A percentile compares a stretch with the other conserved stretches of the same genome.
phyloP scores from a whole-genome alignment of 2,329 filamentous ascomycete genomes.

The Phialophora verrucosa region DNA sequence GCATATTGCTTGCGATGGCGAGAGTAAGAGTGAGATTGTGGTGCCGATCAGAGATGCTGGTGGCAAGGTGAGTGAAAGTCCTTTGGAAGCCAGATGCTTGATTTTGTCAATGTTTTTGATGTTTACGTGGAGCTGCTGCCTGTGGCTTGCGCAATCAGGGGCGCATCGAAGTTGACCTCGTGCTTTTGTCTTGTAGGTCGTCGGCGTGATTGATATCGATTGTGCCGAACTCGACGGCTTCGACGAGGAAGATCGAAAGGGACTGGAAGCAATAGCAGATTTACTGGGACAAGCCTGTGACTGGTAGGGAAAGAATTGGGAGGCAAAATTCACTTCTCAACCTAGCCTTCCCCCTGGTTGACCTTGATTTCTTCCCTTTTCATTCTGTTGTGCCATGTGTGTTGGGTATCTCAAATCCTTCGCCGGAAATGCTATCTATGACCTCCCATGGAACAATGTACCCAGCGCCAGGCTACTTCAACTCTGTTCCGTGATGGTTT shows the following conservation, averaged over 20 bases:
- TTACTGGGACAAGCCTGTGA: slow-evolving; percentile 52
- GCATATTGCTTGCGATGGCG: slow-evolving; percentile 58
- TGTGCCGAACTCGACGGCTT: slow-evolving; percentile 52
- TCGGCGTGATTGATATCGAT: slow-evolving; percentile 57
- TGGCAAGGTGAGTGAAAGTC: slow-evolving; percentile 46
- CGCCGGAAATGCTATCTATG: slow-evolving; percentile 13
- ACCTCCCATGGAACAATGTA: background rate
- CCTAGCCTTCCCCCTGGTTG: background rate
- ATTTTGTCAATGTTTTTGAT: background rate
- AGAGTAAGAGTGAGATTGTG: slow-evolving; percentile 57
- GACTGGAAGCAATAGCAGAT: slow-evolving; percentile 50
- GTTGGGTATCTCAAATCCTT: slow-evolving; percentile 6
- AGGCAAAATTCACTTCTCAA: background rate
- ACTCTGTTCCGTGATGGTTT: background rate
- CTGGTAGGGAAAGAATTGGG: slow-evolving; percentile 40
- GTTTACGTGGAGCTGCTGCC: background rate
- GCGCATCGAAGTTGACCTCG: background rate
- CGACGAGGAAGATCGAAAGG: slow-evolving; percentile 52
- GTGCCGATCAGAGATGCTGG: slow-evolving; percentile 52
- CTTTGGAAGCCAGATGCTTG: background rate
- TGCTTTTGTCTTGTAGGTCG: slow-evolving; percentile 44
- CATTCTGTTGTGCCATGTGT: slow-evolving; percentile 1
- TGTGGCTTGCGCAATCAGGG: background rate
- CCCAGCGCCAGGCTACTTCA: background rate
- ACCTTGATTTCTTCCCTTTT: background rate